A percentile compares a stretch with the other conserved stretches of the same genome.
Evolutionary conservation across 2,329 filamentous ascomycete species (phyloP).

Genomic region (Scedosporium dehoogii): DNA sequence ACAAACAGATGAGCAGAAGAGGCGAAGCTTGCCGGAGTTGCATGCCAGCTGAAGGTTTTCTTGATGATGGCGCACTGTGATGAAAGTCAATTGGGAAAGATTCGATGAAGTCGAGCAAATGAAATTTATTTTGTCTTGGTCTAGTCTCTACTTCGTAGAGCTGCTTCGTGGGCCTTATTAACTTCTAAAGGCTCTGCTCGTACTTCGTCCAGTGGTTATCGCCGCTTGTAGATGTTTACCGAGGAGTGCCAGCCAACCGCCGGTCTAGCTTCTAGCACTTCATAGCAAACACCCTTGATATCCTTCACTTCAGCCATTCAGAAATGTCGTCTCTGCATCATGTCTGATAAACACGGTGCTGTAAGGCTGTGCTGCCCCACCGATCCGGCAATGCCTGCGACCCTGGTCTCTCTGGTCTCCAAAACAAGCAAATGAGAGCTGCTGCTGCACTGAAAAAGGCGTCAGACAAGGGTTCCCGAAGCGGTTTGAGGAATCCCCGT

Average conservation of each 20-base stretch:
- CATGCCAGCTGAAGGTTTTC: background rate
- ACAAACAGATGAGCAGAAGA: background rate
- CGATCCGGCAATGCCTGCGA: background rate
- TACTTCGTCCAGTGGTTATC: background rate
- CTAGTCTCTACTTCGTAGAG: background rate
- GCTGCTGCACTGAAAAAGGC: background rate
- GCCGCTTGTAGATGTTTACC: background rate
- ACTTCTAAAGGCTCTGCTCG: too few relatives aligned
- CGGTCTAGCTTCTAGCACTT: background rate
- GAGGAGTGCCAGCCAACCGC: too few relatives aligned
- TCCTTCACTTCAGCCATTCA: background rate
- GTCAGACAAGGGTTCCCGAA: background rate
- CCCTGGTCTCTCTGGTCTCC: background rate
- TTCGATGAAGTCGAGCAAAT: too few relatives aligned
- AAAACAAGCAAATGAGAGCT: background rate
- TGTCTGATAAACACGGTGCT: slow-evolving; percentile 1
- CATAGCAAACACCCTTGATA: background rate
- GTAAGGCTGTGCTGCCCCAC: slow-evolving; percentile 4
- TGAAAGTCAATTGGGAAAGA: background rate
- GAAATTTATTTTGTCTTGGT: background rate
- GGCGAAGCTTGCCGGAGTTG: background rate
- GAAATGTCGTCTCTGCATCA: background rate
- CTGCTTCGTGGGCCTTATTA: too few relatives aligned
- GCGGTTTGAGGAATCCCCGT: too few relatives aligned
- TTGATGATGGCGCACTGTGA: background rate